Evolutionary conservation across 1,284 basidiomycete species (phyloP), one percentile per base, ranked within the genome.

Genomic region (Wallemia hederae): DNA sequence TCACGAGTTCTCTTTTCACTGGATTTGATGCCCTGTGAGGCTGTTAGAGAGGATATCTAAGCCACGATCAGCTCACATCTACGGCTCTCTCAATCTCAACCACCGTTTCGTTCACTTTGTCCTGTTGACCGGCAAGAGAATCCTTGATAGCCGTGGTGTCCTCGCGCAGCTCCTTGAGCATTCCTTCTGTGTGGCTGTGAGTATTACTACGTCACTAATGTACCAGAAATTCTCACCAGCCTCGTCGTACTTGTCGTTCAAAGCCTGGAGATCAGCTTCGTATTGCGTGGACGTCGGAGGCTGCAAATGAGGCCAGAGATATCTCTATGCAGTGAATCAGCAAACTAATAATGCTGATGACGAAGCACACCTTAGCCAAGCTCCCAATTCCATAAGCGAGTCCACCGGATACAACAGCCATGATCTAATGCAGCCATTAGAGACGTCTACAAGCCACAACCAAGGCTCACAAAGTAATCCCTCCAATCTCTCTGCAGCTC

Each of bases 241-340:
- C 22, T 84, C 87, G 70, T 97, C 92, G 69, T 96, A 98, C 67
- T 96, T 89, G 31, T 83, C 82, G 9, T 81, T 80, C 60, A 98
- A 76, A 1, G 82, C 81, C 64, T 87, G 80, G 25, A 85, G 80
- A 64, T 94, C 90, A 60, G 80, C 78, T 72, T 94, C 87, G 68
- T 97, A 96, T 1, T 87, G 83, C 22, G 86, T 85, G 1, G 82
- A 77, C 1, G 82, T 80, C 1, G 92, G 92, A 9, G 94, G 91
- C 69, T 80, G 80, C 1, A 98, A 78, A 70, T 97, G 87, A 0
- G 94, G 94, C 17, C 85, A 72, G 27, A 98, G 75, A 71, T 86
- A 92, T 81, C 90, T 94, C 83, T 91, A 67, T 58, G 26, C 28
- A 27, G n/a, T 27, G 15, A 33, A 19, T 27, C 34, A 60, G 31